These are phyloP conservation scores for Penicillium roqueforti DNA, from an alignment of 495 filamentous ascomycete genomes.

Conservation along the genomic window DNA sequence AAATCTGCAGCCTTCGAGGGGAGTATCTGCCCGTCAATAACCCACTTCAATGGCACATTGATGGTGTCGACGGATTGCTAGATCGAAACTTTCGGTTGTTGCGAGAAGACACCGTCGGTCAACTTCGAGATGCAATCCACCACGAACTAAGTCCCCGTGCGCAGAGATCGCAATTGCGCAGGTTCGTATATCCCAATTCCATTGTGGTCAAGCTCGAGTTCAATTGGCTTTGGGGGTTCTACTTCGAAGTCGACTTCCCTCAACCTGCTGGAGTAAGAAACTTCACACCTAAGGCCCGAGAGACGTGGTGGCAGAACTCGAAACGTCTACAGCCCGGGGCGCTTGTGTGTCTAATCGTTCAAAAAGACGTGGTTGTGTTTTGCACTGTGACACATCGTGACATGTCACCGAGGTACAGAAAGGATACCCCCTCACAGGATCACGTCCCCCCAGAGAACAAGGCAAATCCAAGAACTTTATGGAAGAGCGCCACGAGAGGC, in stretches of 20 bases:
- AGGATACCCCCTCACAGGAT: background rate
- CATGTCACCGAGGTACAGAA: background rate
- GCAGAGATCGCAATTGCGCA: constrained; percentile 19
- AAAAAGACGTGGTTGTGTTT: constrained; percentile 1
- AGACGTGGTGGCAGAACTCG: constrained; percentile 58
- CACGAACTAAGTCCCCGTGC: constrained; percentile 4
- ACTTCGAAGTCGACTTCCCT: constrained; percentile 51
- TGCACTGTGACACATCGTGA: background rate
- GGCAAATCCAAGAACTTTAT: background rate
- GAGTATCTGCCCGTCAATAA: constrained; percentile 61
- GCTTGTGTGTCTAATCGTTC: constrained; percentile 53
- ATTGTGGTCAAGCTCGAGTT: constrained; percentile 35
- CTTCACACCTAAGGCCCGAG: constrained; percentile 29
- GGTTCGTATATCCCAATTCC: constrained; percentile 39
- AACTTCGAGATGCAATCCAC: constrained; percentile 33
- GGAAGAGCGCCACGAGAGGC: background rate
- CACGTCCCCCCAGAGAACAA: background rate
- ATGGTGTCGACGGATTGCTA: constrained; percentile 56
- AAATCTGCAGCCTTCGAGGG: constrained; percentile 47
- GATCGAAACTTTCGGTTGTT: constrained; percentile 61
- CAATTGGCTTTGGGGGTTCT: constrained; percentile 48
- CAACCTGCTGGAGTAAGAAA: constrained; percentile 46
- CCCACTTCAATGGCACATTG: constrained; percentile 49
- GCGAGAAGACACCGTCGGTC: constrained; percentile 37
- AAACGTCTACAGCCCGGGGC: constrained; percentile 54